Base-by-base conservation (phyloP, 495 filamentous ascomycete species). In the Penicillium soppii region DNA sequence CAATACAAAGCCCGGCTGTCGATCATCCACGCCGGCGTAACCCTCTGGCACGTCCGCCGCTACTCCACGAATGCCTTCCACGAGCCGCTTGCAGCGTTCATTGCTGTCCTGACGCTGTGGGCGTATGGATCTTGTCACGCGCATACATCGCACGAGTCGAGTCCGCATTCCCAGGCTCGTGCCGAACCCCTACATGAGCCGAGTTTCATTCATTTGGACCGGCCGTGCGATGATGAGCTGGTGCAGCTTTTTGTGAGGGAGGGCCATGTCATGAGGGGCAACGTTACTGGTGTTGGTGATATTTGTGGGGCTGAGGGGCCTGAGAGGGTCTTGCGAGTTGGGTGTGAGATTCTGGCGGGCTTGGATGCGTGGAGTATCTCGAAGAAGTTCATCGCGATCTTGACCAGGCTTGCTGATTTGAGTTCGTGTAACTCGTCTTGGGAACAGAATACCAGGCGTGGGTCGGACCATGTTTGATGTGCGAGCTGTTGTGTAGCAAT, bases 1-100 rank as follows among this genome's bases (percentile, higher is more conserved):
- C 75, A 80, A 52, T 75, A 78, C 54, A 82, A 82, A 56, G 78
- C 78, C 15, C 72, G 79, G 5, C 61, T 82, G 3, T 75, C 77
- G 13, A 72, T 81, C n/a, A 71, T 81, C 4, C 79, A 82, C 50
- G 74, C 77, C 6, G 79, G 79, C 0, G 63, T 68, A 5, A 59
- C 72, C 1, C 68, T 81, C 21, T 81, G 75, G 71, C 74, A 81
- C 47, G 59, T 80, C 3, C 70, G 75, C 16, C 67, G 73, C 15
- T 77, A 75, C 48, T 75, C 76, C 7, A 67, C 62, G 0, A 72
- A 70, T 49, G 68, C 68, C 19, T 81, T 81, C 23, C 76, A 81
- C 46, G 79, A 81, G 42, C 74, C 79, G 2, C 57, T 70, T 0
- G 71, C 77, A 8, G 61, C 68, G 0, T 77, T 72, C 33, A 68